Evolutionary conservation across 2,329 filamentous ascomycete species (phyloP), one percentile per base, ranked within the genome.

Genomic region (Exophiala oligosperma): DNA sequence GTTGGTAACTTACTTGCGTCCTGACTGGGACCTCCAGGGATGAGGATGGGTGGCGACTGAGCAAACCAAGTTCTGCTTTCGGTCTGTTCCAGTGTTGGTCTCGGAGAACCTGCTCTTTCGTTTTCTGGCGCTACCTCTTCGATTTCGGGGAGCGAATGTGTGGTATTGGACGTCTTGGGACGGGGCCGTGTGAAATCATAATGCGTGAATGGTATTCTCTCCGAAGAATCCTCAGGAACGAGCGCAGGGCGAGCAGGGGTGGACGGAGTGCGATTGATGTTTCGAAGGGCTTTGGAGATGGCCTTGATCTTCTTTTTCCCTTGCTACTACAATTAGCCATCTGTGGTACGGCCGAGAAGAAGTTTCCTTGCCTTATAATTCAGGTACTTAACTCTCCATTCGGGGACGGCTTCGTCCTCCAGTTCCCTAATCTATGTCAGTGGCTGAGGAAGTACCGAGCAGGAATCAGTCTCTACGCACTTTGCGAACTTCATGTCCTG

Each of bases 251-350:
- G 56, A 38, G 70, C 64, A 35, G 64, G 44, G 32, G 61, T 59
- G 61, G 63, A 51, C 60, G 78, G 74, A 1, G 77, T 82, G 78
- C 71, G 84, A 73, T 77, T 84, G 75, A 77, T 75, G 67, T 76
- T 81, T 55, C 83, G 81, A 61, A 94, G 82, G 59, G 91, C 91
- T 61, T 88, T 84, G 24, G 82, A 76, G 52, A 97, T 87, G 56
- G 86, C 86, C 74, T 97, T 97, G 73, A 97, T 82, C 71, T 92
- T 88, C 77, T 97, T 97, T 77, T 97, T 97, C 60, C 92, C 93
- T 49, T 71, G 69, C 83, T 87, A 67, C 61, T 60, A 52, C 24
- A 44, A 47, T 60, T 38, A 63, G 65, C 14, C 17, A 68, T 40
- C 51, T 35, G 32, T 6, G 11, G 1, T 35, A 9, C 24, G 17